Base-by-base conservation (phyloP, 176 grass and related monocot genomes). In the Triticum turgidum region DNA sequence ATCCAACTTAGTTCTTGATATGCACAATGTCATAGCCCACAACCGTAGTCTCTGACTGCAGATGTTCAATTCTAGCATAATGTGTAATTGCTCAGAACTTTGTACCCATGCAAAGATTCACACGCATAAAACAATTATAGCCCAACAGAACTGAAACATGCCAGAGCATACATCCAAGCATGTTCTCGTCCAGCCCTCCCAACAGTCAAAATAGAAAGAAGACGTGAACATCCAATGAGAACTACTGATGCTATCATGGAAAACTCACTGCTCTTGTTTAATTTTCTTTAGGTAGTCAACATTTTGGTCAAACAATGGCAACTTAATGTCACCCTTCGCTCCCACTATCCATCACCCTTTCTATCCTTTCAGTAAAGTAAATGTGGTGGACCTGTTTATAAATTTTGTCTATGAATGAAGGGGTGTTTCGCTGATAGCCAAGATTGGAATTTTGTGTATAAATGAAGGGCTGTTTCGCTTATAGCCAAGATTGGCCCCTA, bases 161-260 rank as follows among this genome's bases (percentile, higher is more conserved):
- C 58, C 52, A 76, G 44, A 41, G 58, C 77, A 41, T 79, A 63
- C 30, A 78, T 54, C 76, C 10, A 78, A 61, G 10, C 76, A 78
- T 78, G 32, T 35, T 22, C 20, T 61, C 32, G 3, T 78, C 77
- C 32, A 59, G 56, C 6, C 20, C 7, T 59, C 56, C 56, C 20
- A 59, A 41, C 44, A 6, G 77, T 79, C 56, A 41, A 79, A 79
- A 63, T 62, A 21, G 34, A 62, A 79, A 38, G 32, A 59, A 38
- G 61, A 79, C 2, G 1, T 12, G 32, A 78, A 37, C 54, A 78
- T 59, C 56, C 10, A 61, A 10, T 78, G 76, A 15, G 32, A 78
- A 78, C 76, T 4, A 45, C 20, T 59, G 56, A 21, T 9, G 56
- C 18, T 18, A 59, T 59, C 56, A 59, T 59, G 56, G 56, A 59